These are phyloP conservation scores for Apiotrichum domesticum DNA, from an alignment of 1,284 basidiomycete genomes.

Conservation along the genomic window DNA sequence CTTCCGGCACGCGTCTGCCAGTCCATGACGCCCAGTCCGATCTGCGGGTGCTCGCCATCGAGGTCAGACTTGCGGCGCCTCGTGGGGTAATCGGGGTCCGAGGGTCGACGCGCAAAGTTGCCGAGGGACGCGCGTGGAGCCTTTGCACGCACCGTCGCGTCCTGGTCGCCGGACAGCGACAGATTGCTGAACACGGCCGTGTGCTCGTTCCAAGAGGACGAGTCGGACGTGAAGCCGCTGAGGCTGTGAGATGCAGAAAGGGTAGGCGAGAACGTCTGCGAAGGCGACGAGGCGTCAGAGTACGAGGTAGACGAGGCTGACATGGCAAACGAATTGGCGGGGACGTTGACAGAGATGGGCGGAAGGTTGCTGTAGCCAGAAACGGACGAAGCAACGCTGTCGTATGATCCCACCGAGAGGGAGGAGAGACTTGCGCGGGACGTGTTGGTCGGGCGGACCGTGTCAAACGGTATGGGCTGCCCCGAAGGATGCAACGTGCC, in stretches of 20 bases:
- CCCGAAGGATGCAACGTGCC: not conserved
- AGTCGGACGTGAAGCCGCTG: constrained; percentile 12
- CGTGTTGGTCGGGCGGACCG: not conserved
- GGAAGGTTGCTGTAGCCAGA: constrained; percentile 14
- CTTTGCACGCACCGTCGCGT: constrained; percentile 10
- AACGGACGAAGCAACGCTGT: constrained; percentile 12
- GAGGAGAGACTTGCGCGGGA: not conserved
- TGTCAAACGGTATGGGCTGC: not conserved
- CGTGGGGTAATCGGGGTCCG: not conserved
- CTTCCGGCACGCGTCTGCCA: not conserved
- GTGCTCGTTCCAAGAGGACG: constrained; percentile 17
- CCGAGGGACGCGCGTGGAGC: constrained; percentile 8
- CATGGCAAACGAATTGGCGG: constrained; percentile 12
- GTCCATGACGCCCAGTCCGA: constrained; percentile 25
- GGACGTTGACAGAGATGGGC: constrained; percentile 12
- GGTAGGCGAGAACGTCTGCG: constrained; percentile 14
- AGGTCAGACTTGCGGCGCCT: constrained; percentile 38
- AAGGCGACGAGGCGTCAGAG: constrained; percentile 16
- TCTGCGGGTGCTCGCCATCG: constrained; percentile 17
- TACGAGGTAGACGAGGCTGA: constrained; percentile 9
- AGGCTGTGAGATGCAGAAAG: constrained; percentile 4
- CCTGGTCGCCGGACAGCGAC: constrained; percentile 1
- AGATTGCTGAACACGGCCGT: constrained; percentile 17
- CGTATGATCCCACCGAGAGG: constrained; percentile 10
- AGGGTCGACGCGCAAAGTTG: constrained; percentile 6